Base-by-base conservation (phyloP, 768 basidiomycete species). In the Punctularia strigosozonata region DNA sequence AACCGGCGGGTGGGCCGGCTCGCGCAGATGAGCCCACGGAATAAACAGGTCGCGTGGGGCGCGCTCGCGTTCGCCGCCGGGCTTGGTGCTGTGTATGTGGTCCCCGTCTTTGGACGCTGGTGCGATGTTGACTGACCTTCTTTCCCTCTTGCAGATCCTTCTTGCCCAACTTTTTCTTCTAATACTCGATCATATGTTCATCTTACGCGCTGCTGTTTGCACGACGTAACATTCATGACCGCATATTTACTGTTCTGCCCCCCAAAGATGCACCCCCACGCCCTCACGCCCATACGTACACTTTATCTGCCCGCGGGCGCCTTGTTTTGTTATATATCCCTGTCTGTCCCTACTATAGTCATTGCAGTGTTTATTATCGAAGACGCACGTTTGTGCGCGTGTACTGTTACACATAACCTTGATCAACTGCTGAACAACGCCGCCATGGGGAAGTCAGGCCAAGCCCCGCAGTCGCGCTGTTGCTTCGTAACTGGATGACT, bases 31-130 rank as follows among this genome's bases (percentile, higher is more conserved):
- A 10, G 20, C 19, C n/a, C n/a, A n/a, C 53, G 37, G 12, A 44
- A 64, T 34, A 84, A 81, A 59, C 77, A 78, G 25, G 65, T 80
- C 39, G 84, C 80, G 2, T 91, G 87, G 87, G 88, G 88, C 25
- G 65, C 82, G 15, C 68, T 83, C 25, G 81, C 82, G 15, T 92
- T 94, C 58, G 85, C 83, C 25, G 64, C 88, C 36, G 87, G 87
- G 21, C 63, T 84, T 56, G 73, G 83, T 36, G 87, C 85, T 44
- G 71, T 82, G 85, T 89, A 50, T 62, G 81, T 76, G 3, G 23
- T 41, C n/a, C 33, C 43, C 20, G 33, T 13, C 21, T 38, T 39
- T 35, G 37, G 25, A 42, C 23, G 5, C 12, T 28, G 25, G 3
- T 25, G 26, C n/a, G 32, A 10, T 19, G 31, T 47, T 38, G 13